These are phyloP conservation scores for Plectranthus barbatus DNA, from an alignment of 257 asterid species.

Conservation along the genomic window DNA sequence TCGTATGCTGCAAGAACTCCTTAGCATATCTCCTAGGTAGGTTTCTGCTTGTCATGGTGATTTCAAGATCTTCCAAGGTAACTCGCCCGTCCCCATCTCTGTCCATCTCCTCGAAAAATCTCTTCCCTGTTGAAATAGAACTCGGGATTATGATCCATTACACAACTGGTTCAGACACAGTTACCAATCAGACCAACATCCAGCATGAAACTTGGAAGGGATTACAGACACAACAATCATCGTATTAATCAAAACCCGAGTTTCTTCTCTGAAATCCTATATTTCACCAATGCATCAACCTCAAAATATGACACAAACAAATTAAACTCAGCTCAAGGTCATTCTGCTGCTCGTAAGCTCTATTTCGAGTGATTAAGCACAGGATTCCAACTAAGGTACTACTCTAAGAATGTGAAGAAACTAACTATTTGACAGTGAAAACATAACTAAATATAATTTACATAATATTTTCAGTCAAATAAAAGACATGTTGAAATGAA, in stretches of 20 bases:
- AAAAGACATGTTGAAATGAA: background rate
- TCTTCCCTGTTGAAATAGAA: conserved; percentile 45
- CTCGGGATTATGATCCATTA: background rate
- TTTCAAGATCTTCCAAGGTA: conserved; percentile 88
- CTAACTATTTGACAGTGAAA: background rate
- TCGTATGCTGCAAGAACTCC: conserved; percentile 79
- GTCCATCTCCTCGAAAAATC: conserved; percentile 90
- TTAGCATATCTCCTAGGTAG: conserved; percentile 83
- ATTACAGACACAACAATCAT: background rate
- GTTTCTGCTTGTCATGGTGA: conserved; percentile 84
- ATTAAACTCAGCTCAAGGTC: background rate
- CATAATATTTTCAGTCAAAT: background rate
- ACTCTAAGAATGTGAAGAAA: background rate
- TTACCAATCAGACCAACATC: no score
- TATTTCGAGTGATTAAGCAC: background rate
- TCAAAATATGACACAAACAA: background rate
- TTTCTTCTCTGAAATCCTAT: no score
- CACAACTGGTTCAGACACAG: background rate
- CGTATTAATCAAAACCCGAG: background rate
- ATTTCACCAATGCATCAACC: background rate
- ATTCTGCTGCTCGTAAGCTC: background rate
- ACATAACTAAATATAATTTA: background rate
- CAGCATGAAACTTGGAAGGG: no score
- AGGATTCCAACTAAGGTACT: background rate
- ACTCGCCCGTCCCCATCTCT: conserved; percentile 98